Conservation (phyloP, 106 monocot species). For the Allium sativum region DNA sequence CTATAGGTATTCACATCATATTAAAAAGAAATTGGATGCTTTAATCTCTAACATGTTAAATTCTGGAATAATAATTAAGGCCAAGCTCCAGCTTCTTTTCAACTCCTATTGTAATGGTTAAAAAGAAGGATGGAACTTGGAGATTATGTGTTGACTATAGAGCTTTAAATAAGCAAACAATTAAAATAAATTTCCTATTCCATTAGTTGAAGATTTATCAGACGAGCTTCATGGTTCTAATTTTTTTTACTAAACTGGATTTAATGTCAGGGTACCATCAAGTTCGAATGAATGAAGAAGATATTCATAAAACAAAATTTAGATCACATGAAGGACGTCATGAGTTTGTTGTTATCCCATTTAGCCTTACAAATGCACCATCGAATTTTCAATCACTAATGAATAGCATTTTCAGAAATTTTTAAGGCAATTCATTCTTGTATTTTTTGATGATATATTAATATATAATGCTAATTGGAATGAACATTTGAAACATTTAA, state of each 20-base stretch:
- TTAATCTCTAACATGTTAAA: too few species aligned
- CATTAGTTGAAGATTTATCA: too few species aligned
- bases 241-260: not conserved
- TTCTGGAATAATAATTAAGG: too few species aligned
- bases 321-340: not conserved
- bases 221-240: too few species aligned
- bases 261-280: not conserved
- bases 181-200: too few species aligned
- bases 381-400: not conserved
- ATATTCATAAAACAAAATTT: not conserved
- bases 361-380: not conserved
- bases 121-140: too few species aligned
- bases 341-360: conserved; percentile 1
- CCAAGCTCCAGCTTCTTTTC: too few species aligned
- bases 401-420: not conserved
- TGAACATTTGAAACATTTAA: not conserved
- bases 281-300: not conserved
- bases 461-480: not conserved
- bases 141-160: too few species aligned
- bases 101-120: too few species aligned
- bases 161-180: too few species aligned
- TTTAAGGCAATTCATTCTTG: not conserved
- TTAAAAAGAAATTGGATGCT: too few species aligned
- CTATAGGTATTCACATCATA: too few species aligned
- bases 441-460: not conserved